phyloP scores from a whole-genome alignment of 495 filamentous ascomycete species.

The Aspergillus bridgeri region DNA sequence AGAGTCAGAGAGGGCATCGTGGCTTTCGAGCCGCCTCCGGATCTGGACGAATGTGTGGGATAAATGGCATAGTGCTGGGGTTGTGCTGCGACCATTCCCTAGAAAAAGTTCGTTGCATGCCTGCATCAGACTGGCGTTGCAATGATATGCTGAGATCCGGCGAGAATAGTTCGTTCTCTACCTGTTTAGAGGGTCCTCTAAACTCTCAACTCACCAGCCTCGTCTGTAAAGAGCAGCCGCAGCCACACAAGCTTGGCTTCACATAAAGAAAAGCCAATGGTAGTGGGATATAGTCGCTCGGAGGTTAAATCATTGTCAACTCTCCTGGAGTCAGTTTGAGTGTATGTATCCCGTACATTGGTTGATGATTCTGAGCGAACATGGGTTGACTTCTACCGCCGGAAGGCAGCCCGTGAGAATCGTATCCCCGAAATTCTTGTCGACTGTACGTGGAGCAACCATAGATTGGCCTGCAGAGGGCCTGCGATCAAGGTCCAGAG shows the following conservation, averaged over 20 bases:
- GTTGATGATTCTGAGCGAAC: constrained; percentile 15
- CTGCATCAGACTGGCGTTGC: constrained; percentile 19
- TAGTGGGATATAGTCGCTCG: constrained; percentile 17
- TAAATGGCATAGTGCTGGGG: constrained; percentile 21
- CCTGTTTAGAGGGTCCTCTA: neutral
- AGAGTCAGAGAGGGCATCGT: constrained; percentile 24
- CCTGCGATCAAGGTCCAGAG: neutral
- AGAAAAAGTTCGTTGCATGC: constrained; percentile 21
- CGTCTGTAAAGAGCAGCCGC: constrained; percentile 16
- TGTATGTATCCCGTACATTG: constrained; percentile 10
- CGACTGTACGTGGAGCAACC: neutral
- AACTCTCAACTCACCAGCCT: constrained; percentile 18
- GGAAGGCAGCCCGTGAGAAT: constrained; percentile 9
- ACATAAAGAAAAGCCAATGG: constrained; percentile 20
- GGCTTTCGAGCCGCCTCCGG: constrained; percentile 13
- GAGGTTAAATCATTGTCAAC: constrained; percentile 3
- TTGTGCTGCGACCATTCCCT: constrained; percentile 12
- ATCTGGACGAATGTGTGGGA: constrained; percentile 20
- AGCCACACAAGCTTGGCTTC: constrained; percentile 22
- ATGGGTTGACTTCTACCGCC: constrained; percentile 11
- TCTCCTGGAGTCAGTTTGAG: neutral
- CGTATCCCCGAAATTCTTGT: constrained; percentile 8
- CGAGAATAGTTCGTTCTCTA: neutral
- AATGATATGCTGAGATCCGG: constrained; percentile 17
- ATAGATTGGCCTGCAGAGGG: neutral